Evolutionary conservation across 1,284 basidiomycete genomes (phyloP).

Genomic region (Apiotrichum montevideense): DNA sequence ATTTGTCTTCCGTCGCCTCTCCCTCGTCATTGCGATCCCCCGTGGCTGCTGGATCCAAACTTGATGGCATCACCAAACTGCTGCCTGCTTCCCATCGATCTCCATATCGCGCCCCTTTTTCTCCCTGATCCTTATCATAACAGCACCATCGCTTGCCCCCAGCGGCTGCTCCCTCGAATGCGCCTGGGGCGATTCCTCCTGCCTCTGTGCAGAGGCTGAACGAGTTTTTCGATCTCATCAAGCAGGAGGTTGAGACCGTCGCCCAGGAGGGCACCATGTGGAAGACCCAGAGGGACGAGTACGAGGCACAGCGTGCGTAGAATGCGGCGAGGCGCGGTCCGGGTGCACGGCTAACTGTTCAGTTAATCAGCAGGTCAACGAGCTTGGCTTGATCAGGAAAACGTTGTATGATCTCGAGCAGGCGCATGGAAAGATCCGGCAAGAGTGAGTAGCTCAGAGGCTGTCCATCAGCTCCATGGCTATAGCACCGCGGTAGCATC

Average conservation of each 20-base stretch:
- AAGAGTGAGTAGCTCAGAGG: conserved; percentile 48
- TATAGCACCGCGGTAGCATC: too few relatives aligned
- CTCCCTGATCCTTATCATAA: neutral
- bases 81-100: too few relatives aligned
- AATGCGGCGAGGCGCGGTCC: neutral
- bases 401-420: conserved; percentile 71
- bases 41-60: too few relatives aligned
- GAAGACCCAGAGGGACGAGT: conserved; percentile 78
- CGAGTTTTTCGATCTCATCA: conserved; percentile 75
- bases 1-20: too few relatives aligned
- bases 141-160: conserved; percentile 44
- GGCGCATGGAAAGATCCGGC: conserved; percentile 63
- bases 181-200: conserved; percentile 20
- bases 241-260: conserved; percentile 77
- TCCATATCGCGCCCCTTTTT: too few relatives aligned
- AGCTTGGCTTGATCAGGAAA: conserved; percentile 65
- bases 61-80: too few relatives aligned
- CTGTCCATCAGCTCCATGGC: neutral
- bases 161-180: conserved; percentile 26
- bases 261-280: conserved; percentile 62
- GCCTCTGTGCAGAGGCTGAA: conserved; percentile 52
- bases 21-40: too few relatives aligned
- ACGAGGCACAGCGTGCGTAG: conserved; percentile 71
- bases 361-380: conserved; percentile 66
- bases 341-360: neutral